Evolutionary conservation across 495 filamentous ascomycete genomes (phyloP).

Genomic region (Tuber indicum): DNA sequence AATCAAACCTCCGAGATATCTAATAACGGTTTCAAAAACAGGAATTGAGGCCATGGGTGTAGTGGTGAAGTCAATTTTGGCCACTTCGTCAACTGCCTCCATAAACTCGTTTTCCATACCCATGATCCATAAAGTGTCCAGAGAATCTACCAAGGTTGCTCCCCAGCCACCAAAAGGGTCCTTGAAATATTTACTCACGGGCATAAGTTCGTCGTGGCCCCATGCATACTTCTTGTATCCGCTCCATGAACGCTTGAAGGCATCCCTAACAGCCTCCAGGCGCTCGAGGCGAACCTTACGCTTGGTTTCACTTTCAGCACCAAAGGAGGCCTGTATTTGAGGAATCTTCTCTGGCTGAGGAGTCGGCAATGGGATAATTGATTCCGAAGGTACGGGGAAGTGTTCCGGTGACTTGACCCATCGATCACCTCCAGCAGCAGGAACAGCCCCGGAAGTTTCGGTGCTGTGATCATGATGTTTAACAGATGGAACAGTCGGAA

Average conservation of each 20-base stretch:
- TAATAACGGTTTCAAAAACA: constrained; percentile 82
- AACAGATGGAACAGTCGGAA: neutral
- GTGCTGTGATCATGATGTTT: constrained; percentile 6
- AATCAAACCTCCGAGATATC: constrained; percentile 77
- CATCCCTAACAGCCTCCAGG: constrained; percentile 59
- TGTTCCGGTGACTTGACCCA: constrained; percentile 67
- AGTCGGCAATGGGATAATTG: constrained; percentile 69
- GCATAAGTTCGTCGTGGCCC: constrained; percentile 69
- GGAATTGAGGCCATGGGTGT: constrained; percentile 55
- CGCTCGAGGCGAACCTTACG: constrained; percentile 58
- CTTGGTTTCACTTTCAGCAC: constrained; percentile 54
- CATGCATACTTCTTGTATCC: constrained; percentile 72
- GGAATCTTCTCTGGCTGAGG: constrained; percentile 63
- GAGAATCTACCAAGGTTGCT: constrained; percentile 83
- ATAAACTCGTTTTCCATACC: constrained; percentile 82
- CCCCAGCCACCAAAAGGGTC: constrained; percentile 94
- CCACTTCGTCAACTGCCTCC: constrained; percentile 68
- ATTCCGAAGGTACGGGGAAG: constrained; percentile 63
- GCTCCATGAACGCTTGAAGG: constrained; percentile 66
- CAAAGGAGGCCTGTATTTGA: constrained; percentile 66
- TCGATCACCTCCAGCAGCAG: constrained; percentile 43
- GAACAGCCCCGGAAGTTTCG: neutral
- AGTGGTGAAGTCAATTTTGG: constrained; percentile 83
- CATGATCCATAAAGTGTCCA: constrained; percentile 98
- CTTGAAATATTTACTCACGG: constrained; percentile 52